phyloP scores from a whole-genome alignment of 2,329 filamentous ascomycete genomes.

The Aspergillaceae sp. region DNA sequence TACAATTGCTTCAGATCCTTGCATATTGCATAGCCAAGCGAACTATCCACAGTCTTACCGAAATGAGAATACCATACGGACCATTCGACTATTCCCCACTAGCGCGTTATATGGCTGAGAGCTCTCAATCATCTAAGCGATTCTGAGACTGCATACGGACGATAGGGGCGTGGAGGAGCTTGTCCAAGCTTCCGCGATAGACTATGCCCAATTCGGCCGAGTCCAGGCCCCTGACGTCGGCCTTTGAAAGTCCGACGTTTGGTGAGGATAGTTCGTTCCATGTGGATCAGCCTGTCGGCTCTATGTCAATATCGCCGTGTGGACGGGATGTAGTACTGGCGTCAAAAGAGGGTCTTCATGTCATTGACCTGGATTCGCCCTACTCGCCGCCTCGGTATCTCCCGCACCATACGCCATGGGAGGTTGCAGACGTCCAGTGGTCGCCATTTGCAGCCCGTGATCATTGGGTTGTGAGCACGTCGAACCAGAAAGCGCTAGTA shows the following conservation, averaged over 20 bases:
- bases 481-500: constrained; percentile 86
- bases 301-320: constrained; percentile 85
- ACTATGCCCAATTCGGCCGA: constrained; percentile 28
- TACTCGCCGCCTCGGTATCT: constrained; percentile 79
- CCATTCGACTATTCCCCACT: constrained; percentile 2
- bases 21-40: constrained; percentile 4
- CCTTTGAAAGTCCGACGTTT: constrained; percentile 80
- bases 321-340: constrained; percentile 85
- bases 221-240: constrained; percentile 39
- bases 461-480: constrained; percentile 89
- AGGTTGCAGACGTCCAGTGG: constrained; percentile 94
- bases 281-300: constrained; percentile 71
- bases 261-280: constrained; percentile 76
- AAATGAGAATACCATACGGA: constrained; percentile 10
- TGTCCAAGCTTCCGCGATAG: background rate
- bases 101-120: constrained; percentile 5
- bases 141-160: constrained; percentile 3
- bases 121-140: constrained; percentile 3
- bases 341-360: constrained; percentile 79
- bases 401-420: constrained; percentile 81
- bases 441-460: constrained; percentile 83
- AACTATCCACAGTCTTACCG: constrained; percentile 1
- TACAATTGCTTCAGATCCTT: background rate
- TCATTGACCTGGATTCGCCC: constrained; percentile 84
- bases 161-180: constrained; percentile 1